Conservation (phyloP, 345 rosid species). For the Cardamine chenopodiifolia region DNA sequence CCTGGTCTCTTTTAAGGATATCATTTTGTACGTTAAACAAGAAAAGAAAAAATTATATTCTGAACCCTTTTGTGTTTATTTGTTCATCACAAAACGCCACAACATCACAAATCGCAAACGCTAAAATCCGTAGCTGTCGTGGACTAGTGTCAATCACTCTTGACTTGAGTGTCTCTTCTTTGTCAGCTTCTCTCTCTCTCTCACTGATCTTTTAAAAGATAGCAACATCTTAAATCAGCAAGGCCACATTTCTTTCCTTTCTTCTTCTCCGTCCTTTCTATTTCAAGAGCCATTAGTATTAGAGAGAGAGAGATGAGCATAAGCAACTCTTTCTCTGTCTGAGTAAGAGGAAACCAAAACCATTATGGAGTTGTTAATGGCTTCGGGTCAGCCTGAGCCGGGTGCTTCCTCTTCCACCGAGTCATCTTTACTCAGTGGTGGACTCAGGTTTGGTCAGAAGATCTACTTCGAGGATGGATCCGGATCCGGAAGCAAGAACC, state of each 20-base stretch:
- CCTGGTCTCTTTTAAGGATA: conserved; percentile 44
- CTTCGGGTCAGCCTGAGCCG: conserved; percentile 51
- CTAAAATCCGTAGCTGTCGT: conserved; percentile 37
- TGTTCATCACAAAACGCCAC: conserved; percentile 11
- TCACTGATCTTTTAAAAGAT: conserved; percentile 34
- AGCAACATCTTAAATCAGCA: conserved; percentile 33
- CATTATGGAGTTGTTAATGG: conserved; percentile 57
- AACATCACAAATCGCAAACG: conserved; percentile 38
- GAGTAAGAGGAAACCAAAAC: conserved; percentile 25
- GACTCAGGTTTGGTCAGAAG: conserved; percentile 76
- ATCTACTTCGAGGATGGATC: conserved; percentile 75
- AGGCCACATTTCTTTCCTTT: conserved; percentile 42
- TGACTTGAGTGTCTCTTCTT: conserved; percentile 40
- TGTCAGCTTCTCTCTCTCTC: conserved; percentile 36
- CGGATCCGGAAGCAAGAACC: conserved; percentile 50
- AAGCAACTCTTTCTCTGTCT: conserved; percentile 25
- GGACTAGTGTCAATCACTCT: conserved; percentile 41
- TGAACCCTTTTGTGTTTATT: neutral
- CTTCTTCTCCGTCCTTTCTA: conserved; percentile 29
- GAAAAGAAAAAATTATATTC: neutral
- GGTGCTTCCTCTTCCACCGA: conserved; percentile 55
- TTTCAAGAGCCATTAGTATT: conserved; percentile 10
- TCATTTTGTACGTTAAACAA: conserved; percentile 39
- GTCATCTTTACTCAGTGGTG: conserved; percentile 52
- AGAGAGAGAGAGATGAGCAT: conserved; percentile 24